Evolutionary conservation across 2,329 filamentous ascomycete species (phyloP).

Genomic region (Clarireedia monteithiana): DNA sequence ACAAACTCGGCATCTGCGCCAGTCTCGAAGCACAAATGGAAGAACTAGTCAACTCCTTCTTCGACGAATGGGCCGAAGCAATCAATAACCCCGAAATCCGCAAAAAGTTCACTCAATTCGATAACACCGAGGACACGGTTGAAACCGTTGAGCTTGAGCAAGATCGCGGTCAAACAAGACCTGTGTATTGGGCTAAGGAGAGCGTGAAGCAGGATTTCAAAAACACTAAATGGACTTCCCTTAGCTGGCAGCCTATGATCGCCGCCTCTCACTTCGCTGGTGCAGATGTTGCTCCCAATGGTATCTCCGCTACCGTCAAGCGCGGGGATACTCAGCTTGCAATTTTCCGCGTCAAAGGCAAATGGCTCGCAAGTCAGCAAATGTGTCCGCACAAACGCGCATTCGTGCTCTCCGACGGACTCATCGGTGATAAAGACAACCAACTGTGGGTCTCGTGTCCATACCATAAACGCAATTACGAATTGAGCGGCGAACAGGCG

Average conservation of each 20-base stretch:
- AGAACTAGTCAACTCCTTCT: slow-evolving; percentile 73
- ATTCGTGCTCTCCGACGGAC: slow-evolving; percentile 79
- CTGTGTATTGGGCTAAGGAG: slow-evolving; percentile 70
- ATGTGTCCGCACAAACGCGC: slow-evolving; percentile 93
- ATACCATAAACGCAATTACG: slow-evolving; percentile 84
- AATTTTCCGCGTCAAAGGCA: slow-evolving; percentile 73
- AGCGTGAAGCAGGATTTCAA: slow-evolving; percentile 64
- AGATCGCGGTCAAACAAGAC: slow-evolving; percentile 52
- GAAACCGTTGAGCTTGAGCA: not conserved
- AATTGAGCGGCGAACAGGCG: slow-evolving; percentile 56
- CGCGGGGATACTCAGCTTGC: slow-evolving; percentile 84
- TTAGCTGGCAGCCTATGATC: slow-evolving; percentile 76
- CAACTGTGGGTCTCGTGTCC: slow-evolving; percentile 77
- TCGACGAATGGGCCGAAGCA: slow-evolving; percentile 87
- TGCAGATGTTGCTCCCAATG: slow-evolving; percentile 57
- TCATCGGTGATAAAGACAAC: slow-evolving; percentile 50
- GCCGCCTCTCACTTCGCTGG: slow-evolving; percentile 59
- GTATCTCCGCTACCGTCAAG: slow-evolving; percentile 71
- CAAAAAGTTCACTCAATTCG: slow-evolving; percentile 72
- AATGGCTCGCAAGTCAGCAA: slow-evolving; percentile 80
- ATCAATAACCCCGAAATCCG: slow-evolving; percentile 60
- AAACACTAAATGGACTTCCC: slow-evolving; percentile 54
- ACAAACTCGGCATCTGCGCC: slow-evolving; percentile 78
- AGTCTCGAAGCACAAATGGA: slow-evolving; percentile 85
- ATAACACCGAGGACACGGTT: slow-evolving; percentile 50